These are phyloP conservation scores for Saccharomycopsis sp. DNA, from an alignment of 805 yeast species.

Conservation along the genomic window DNA sequence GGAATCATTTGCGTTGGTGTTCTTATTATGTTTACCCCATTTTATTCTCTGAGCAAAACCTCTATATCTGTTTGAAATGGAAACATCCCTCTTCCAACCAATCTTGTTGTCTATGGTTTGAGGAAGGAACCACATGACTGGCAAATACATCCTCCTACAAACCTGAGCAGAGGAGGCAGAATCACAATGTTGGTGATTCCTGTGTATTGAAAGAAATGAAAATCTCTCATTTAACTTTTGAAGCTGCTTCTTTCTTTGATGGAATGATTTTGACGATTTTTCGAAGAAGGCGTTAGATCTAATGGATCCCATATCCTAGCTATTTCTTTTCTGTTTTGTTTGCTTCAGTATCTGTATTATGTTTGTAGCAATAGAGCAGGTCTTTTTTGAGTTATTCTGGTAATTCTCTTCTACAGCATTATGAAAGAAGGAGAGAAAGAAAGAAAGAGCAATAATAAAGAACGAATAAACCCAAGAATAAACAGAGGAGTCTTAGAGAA, in stretches of 20 bases:
- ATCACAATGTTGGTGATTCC: background rate
- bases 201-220: background rate
- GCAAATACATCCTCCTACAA: background rate
- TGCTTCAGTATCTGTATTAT: background rate
- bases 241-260: background rate
- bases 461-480: no score
- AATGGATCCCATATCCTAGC: background rate
- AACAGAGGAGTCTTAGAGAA: no score
- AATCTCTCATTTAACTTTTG: background rate
- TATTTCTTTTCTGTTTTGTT: background rate
- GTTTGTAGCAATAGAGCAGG: no score
- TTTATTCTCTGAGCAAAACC: background rate
- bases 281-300: background rate
- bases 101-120: background rate
- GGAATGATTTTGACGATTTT: background rate
- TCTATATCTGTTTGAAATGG: background rate
- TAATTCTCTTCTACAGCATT: no score
- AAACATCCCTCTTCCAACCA: background rate
- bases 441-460: no score
- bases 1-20: background rate
- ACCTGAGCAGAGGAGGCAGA: background rate
- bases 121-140: background rate
- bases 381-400: no score
- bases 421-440: no score
- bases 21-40: background rate